Evolutionary conservation across 305 asterid species (phyloP).

Genomic region (Striga hermonthica): DNA sequence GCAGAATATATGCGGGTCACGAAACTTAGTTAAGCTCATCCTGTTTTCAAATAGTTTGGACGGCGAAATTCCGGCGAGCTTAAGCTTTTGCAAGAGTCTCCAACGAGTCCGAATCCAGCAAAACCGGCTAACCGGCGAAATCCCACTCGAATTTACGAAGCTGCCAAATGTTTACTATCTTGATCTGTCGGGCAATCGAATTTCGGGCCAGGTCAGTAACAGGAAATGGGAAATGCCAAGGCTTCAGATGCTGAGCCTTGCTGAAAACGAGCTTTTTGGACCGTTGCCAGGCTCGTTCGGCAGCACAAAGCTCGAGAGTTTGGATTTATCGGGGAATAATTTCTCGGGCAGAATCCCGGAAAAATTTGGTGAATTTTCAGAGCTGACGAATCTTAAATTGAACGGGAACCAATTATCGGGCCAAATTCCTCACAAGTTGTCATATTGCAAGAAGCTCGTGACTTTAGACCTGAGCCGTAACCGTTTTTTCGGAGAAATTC

Average conservation of each 20-base stretch:
- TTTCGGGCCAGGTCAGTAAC: slow-evolving; percentile 48
- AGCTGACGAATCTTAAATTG: slow-evolving; percentile 54
- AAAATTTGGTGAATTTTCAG: slow-evolving; percentile 44
- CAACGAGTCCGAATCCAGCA: slow-evolving; percentile 67
- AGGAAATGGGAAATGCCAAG: slow-evolving; percentile 67
- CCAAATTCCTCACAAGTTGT: slow-evolving; percentile 52
- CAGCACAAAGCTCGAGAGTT: slow-evolving; percentile 50
- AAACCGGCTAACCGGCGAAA: slow-evolving; percentile 53
- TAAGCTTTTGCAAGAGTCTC: slow-evolving; percentile 58
- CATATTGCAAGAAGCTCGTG: slow-evolving; percentile 67
- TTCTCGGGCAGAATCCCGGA: slow-evolving; percentile 57
- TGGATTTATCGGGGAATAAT: slow-evolving; percentile 59
- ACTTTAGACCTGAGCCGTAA: slow-evolving; percentile 61
- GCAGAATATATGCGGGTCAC: slow-evolving; percentile 47
- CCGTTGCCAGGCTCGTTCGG: slow-evolving; percentile 56
- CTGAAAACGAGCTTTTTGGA: slow-evolving; percentile 49
- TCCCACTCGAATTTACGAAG: slow-evolving; percentile 43
- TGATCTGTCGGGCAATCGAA: slow-evolving; percentile 57
- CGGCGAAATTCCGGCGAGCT: slow-evolving; percentile 58
- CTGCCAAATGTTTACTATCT: slow-evolving; percentile 71
- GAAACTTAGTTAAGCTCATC: slow-evolving; percentile 59
- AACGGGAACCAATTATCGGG: slow-evolving; percentile 55
- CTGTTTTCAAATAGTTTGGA: slow-evolving; percentile 64
- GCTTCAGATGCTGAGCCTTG: slow-evolving; percentile 76
- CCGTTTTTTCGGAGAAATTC: slow-evolving; percentile 55